Conservation (phyloP, 257 asterid species). For the Anisodus tanguticus region DNA sequence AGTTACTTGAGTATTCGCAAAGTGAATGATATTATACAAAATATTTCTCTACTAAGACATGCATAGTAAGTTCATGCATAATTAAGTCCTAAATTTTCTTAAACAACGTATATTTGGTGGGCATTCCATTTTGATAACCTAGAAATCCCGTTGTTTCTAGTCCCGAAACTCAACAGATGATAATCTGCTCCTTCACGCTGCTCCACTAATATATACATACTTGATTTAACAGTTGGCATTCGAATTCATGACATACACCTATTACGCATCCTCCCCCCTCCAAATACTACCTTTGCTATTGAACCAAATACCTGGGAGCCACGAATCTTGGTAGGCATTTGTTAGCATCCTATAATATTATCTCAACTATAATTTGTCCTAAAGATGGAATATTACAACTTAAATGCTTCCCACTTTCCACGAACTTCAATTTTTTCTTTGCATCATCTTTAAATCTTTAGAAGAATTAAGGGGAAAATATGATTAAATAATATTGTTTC, state of each 20-base stretch:
- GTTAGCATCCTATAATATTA: not conserved
- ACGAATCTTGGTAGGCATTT: not conserved
- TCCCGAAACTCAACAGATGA: not conserved
- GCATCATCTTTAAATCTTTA: not conserved
- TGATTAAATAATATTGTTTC: too few relatives aligned
- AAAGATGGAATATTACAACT: not conserved
- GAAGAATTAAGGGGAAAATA: too few relatives aligned
- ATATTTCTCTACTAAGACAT: not conserved
- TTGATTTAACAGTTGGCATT: not conserved
- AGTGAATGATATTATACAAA: not conserved
- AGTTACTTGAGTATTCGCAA: not conserved
- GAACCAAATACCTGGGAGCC: not conserved
- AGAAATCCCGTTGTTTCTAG: not conserved
- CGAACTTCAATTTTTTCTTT: not conserved
- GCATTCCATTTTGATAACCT: not conserved
- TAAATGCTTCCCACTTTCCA: not conserved
- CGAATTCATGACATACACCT: not conserved
- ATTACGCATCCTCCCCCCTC: not conserved
- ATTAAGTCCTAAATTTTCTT: not conserved
- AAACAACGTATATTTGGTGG: not conserved
- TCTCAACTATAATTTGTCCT: not conserved
- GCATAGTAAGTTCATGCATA: not conserved
- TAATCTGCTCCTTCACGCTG: not conserved
- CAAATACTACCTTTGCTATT: not conserved
- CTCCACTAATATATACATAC: not conserved